Base-by-base conservation (phyloP, 768 basidiomycete species). In the Auricularia heimuer region DNA sequence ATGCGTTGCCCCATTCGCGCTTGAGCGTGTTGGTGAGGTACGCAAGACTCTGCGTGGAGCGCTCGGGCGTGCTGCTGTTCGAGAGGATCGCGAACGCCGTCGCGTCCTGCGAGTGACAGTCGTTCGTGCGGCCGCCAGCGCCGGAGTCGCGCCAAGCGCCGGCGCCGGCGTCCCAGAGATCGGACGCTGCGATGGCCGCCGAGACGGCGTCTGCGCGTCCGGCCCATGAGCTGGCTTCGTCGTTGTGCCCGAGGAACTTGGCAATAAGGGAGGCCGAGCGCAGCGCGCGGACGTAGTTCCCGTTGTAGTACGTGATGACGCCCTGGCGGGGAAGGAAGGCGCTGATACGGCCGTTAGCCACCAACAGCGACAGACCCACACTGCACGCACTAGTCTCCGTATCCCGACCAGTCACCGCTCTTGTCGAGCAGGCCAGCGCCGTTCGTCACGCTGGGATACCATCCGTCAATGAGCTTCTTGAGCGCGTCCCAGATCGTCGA, bases 31-130 rank as follows among this genome's bases (percentile, higher is more conserved):
- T 60, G 56, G 29, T 29, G 7, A 60, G 21, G 56, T n/a, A 60
- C 16, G 24, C 21, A 29, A 60, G 29, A 10, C 29, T 33, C 56
- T 14, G 24, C 21, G 24, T 0, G 6, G 29, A 12, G 11, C 29
- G 56, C 24, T 60, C 56, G 7, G 56, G 24, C 29, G 56, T 60
- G 56, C 56, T 60, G 34, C 16, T 14, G 29, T 60, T 60, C 11
- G 56, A 24, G 1, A 60, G 56, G 34, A 60, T 34, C 14, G 56
- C 56, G 34, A 60, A 60, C 24, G 56, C 56, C 24, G 56, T 60
- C 24, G 56, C 56, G 56, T 60, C 56, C 56, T 60, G 56, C 56
- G 56, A 60, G 29, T 60, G 56, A 29, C 56, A 60, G 24, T 18
- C 34, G 29, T 14, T 14, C 12, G 56, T 60, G 24, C 29, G 54